Evolutionary conservation across 2,329 filamentous ascomycete species (phyloP).

Genomic region (Fusarium concolor): DNA sequence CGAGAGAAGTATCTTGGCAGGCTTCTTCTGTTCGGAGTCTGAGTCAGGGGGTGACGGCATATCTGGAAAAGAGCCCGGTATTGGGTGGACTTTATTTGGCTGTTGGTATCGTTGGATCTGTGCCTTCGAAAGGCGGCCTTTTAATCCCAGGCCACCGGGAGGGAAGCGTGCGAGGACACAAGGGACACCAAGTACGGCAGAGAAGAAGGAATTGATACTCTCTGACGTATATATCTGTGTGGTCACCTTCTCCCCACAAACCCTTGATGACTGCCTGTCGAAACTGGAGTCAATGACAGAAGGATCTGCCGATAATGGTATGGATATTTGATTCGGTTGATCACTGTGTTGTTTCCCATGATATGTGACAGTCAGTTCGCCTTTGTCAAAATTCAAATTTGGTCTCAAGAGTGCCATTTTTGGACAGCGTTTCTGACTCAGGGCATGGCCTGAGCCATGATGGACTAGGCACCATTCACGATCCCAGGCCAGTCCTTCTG

Average conservation of each 20-base stretch:
- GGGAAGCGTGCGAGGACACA: conserved; percentile 89
- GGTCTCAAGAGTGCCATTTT: conserved; percentile 88
- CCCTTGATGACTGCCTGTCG: conserved; percentile 67
- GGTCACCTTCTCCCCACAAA: conserved; percentile 84
- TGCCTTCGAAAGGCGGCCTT: conserved; percentile 77
- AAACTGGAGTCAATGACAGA: conserved; percentile 60
- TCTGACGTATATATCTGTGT: conserved; percentile 76
- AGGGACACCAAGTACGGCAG: conserved; percentile 77
- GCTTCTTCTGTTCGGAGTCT: conserved; percentile 58
- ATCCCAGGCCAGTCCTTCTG: conserved; percentile 92
- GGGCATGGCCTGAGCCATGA: conserved; percentile 81
- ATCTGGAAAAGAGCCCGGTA: conserved; percentile 67
- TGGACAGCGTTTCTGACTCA: conserved; percentile 91
- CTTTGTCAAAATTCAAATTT: conserved; percentile 74
- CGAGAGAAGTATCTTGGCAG: conserved; percentile 76
- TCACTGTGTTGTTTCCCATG: conserved; percentile 48
- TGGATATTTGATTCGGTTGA: conserved; percentile 54
- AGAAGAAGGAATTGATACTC: conserved; percentile 81
- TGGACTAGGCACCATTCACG: conserved; percentile 97
- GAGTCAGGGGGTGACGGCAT: conserved; percentile 69
- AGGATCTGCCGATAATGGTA: conserved; percentile 77
- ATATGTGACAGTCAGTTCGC: conserved; percentile 72
- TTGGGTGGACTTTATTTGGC: conserved; percentile 32
- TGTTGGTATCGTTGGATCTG: conserved; percentile 71
- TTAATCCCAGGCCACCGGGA: conserved; percentile 68